Base-by-base conservation (phyloP, 192 early-diverging fungal species). In the Entophlyctis luteolus region DNA sequence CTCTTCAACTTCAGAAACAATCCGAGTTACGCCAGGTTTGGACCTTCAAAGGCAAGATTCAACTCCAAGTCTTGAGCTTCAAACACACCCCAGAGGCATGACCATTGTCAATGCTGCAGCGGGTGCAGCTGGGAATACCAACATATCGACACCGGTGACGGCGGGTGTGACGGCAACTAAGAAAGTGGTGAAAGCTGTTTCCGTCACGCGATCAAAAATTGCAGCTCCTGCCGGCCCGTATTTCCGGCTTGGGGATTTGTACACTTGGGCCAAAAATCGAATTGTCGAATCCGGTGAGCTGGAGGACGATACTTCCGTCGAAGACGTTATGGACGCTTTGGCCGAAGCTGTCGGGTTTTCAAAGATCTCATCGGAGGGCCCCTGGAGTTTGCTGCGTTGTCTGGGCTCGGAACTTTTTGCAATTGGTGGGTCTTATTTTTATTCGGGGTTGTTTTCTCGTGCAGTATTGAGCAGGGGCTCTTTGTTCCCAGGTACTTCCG, bases 261-360 rank as follows among this genome's bases (percentile, higher is more conserved):
- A 29, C 50, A 12, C 58, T 23, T 25, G 37, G 23, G 58, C 45
- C 37, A 59, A 59, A 28, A 45, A 37, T 23, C 58, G 29, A 59
- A 20, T 59, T 42, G 5, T 35, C 10, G 42, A 28, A 8, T 6
- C 22, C 22, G 20, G 10, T 0, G 31, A 56, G 10, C 20, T n/a
- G 4, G 58, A 22, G 29, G 39, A n/a, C 32, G 45, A 37, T 48
- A 27, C 10, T n/a, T n/a, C 29, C 29, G 28, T 20, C 22, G 34
- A 16, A n/a, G 55, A 1, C 14, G 33, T 57, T 8, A 18, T 57
- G 29, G 1, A 57, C 23, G 38, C 23, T 32, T 32, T 63, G 10
- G 18, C 8, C 28, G 62, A 63, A 28, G 48, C 48, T 18, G 48
- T 63, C 50, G 62, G 62, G 46, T 63, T 63, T 63, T 49, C 62